Base-by-base conservation (phyloP, 306 rosid species). In the Vachellia pachyceras region DNA sequence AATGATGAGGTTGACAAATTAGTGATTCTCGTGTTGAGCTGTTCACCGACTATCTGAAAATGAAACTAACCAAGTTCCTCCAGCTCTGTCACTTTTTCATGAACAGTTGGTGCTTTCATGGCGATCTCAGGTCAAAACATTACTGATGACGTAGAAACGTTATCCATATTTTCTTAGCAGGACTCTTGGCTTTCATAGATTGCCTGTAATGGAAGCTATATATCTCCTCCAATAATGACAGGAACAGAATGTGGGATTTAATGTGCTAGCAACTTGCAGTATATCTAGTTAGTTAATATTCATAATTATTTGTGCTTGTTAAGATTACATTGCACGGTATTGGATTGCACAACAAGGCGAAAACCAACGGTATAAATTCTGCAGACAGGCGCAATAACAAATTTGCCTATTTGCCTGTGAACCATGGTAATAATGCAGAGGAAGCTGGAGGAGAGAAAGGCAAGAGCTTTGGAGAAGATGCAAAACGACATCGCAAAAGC, bases 401-500 rank as follows among this genome's bases (percentile, higher is more conserved):
- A 12, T 25, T 29, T 61, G 40, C 40, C 68, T 12, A 17, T 29
- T 29, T 29, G 33, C 33, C 14, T 33, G 18, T 61, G 23, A 41
- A 65, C 14, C 6, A 4, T 17, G 49, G 77, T 29, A 29, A 29
- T 86, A 69, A 60, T 84, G 90, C 83, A 95, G 99, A 95, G 99
- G 79, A 95, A 88, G 83, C 80, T 95, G 84, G 99, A 95, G 83
- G 98, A 92, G 88, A 93, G 88, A 80, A 93, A 94, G 77, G 99
- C 91, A 78, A 93, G 71, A 87, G 98, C 99, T 3, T 4, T 91
- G 54, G 99, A 95, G 78, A 93, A 95, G 88, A 95, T 91, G 92
- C 89, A 95, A 73, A 95, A 95, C 69, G 82, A 88, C 13, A 81
- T 93, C 22, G 99, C 99, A 50, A 95, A 90, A 86, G 96, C 98